These are phyloP conservation scores for Aureobasidium sp. DNA, from an alignment of 2,329 filamentous ascomycete species.

Conservation along the genomic window DNA sequence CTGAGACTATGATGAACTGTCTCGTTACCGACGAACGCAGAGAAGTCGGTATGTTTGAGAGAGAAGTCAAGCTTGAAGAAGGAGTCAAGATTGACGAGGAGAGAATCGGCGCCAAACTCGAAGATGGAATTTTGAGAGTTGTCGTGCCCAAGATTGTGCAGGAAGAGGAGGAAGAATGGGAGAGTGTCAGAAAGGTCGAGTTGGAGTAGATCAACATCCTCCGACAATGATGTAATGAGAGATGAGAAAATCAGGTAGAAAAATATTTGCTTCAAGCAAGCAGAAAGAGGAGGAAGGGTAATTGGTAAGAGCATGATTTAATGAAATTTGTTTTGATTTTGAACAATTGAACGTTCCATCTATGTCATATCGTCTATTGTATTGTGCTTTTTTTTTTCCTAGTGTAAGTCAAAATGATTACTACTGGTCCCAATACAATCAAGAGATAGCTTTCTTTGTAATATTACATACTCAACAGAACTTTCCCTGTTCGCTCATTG, in stretches of 20 bases:
- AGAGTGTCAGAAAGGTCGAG: constrained; percentile 47
- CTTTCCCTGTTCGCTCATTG: too few species aligned
- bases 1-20: constrained; percentile 62
- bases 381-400: neutral
- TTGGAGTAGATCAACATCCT: constrained; percentile 34
- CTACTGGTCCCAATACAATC: too few species aligned
- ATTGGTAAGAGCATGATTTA: neutral
- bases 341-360: neutral
- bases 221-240: neutral
- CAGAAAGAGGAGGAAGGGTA: constrained; percentile 12
- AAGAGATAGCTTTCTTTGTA: too few species aligned
- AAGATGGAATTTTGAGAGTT: constrained; percentile 70
- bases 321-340: neutral
- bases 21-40: constrained; percentile 60
- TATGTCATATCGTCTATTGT: neutral
- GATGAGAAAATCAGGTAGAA: neutral
- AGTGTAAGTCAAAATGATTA: too few species aligned
- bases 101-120: constrained; percentile 65
- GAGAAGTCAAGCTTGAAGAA: constrained; percentile 52
- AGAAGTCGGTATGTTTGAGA: constrained; percentile 63
- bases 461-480: too few species aligned
- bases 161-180: constrained; percentile 57
- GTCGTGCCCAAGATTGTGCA: constrained; percentile 67
- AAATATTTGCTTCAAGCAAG: neutral
- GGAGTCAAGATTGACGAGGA: constrained; percentile 55